These are phyloP conservation scores for Hypoxylon sp. DNA, from an alignment of 2,329 filamentous ascomycete species.

Conservation along the genomic window DNA sequence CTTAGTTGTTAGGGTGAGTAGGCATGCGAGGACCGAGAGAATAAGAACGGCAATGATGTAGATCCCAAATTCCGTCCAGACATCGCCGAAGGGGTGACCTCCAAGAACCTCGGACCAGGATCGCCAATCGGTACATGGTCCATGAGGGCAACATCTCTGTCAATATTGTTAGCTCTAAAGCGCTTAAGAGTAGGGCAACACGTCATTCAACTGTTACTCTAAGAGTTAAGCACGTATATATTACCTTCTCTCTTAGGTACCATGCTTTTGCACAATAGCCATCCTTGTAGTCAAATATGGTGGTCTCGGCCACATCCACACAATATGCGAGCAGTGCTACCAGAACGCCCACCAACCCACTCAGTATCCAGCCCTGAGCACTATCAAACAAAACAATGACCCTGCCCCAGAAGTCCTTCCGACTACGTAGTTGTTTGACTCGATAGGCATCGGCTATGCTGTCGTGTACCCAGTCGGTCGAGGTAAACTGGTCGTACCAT, in stretches of 20 bases:
- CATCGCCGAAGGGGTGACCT: conserved; percentile 61
- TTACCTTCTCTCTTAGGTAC: conserved; percentile 79
- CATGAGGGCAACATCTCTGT: conserved; percentile 69
- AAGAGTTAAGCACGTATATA: conserved; percentile 28
- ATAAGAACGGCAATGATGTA: conserved; percentile 81
- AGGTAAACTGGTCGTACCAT: conserved; percentile 99
- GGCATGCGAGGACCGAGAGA: conserved; percentile 80
- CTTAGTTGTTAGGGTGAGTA: conserved; percentile 89
- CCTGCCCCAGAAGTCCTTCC: conserved; percentile 88
- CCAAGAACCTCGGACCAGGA: conserved; percentile 68
- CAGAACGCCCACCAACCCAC: conserved; percentile 88
- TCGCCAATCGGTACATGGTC: conserved; percentile 69
- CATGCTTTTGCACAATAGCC: conserved; percentile 83
- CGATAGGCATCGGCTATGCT: conserved; percentile 94
- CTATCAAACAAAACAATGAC: conserved; percentile 84
- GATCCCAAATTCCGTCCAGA: conserved; percentile 82
- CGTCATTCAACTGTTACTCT: neutral
- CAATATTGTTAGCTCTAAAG: conserved; percentile 37
- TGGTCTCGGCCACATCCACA: conserved; percentile 88
- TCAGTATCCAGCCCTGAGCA: conserved; percentile 93
- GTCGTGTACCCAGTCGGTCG: conserved; percentile 98
- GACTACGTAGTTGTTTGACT: conserved; percentile 83
- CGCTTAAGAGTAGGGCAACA: neutral
- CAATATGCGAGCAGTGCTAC: conserved; percentile 89
- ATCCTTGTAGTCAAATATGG: conserved; percentile 90